Evolutionary conservation across 306 rosid species (phyloP), one percentile per base, ranked within the genome.

Genomic region (Pyrus communis): DNA sequence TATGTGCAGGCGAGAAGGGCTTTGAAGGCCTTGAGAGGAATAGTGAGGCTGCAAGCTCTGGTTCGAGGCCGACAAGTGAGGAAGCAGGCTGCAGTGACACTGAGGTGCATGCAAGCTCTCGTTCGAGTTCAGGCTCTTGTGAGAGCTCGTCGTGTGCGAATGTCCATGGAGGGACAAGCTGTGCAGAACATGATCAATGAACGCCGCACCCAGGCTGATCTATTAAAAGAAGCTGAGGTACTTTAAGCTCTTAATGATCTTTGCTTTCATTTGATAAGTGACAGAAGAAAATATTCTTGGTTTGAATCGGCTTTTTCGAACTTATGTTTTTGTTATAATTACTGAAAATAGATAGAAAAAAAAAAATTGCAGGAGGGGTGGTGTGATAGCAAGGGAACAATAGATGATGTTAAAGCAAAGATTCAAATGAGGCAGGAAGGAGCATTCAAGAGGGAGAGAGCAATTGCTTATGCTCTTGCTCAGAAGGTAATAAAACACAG

Each of bases 41-140:
- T 96, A 80, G 99, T 96, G 74, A 91, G 98, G 93, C 88, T 96
- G 81, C 99, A 96, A 82, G 99, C 99, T 52, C 89, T 96, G 40
- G 99, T 96, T 1, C 75, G 99, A 65, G 99, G 99, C 40, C 73
- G 97, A 62, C 93, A 89, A 75, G 99, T 96, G 87, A 87, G 99
- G 85, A 92, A 96, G 85, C 97, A 96, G 52, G 99, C 99, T 22
- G 99, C 99, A 1, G 97, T 96, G 46, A 96, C 99, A 40, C 81
- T 96, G 83, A 89, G 97, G 78, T 96, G 99, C 86, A 96, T 96
- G 99, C 99, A 96, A 76, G 99, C 99, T 2, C 81, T 96, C 2
- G 99, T 96, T 80, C 93, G 99, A 52, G 98, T 96, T 74, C 99
- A 96, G 77, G 99, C 99, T 0, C 85, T 98, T 14, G 97, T 96